These are phyloP conservation scores for Rhinocladiella similis DNA, from an alignment of 2,329 filamentous ascomycete species.

Conservation along the genomic window DNA sequence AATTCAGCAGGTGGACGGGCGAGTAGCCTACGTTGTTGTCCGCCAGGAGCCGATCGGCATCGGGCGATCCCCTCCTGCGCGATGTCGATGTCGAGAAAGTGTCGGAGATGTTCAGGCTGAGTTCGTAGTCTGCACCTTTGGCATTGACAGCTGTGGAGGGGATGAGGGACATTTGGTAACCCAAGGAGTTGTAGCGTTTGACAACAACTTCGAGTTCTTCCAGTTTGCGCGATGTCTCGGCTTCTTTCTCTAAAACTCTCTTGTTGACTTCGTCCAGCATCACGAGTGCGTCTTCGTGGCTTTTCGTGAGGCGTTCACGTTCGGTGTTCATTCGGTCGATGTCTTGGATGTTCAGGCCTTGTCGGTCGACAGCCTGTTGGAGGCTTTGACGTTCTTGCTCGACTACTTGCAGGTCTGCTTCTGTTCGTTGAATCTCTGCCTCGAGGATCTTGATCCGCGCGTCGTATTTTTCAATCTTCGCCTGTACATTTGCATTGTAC, in stretches of 20 bases:
- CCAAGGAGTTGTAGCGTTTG: conserved; percentile 88
- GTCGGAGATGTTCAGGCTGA: conserved; percentile 73
- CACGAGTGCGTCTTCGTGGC: conserved; percentile 72
- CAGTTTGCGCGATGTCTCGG: conserved; percentile 80
- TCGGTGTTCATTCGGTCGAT: conserved; percentile 99
- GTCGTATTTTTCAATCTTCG: conserved; percentile 86
- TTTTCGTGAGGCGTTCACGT: conserved; percentile 86
- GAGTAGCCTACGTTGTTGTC: conserved; percentile 85
- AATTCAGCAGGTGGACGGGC: conserved; percentile 80
- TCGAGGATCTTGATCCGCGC: conserved; percentile 77
- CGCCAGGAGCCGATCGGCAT: conserved; percentile 75
- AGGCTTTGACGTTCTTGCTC: conserved; percentile 79
- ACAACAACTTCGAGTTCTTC: conserved; percentile 91
- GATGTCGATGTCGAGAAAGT: conserved; percentile 19
- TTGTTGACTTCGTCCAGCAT: conserved; percentile 84
- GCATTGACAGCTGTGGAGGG: conserved; percentile 82
- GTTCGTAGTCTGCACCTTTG: conserved; percentile 80
- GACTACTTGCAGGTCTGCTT: conserved; percentile 71
- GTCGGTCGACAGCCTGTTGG: conserved; percentile 84
- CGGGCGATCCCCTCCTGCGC: conserved; percentile 39
- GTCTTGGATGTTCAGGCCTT: conserved; percentile 95
- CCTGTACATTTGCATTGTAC: conserved; percentile 82
- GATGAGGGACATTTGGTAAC: conserved; percentile 90
- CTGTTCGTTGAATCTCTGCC: conserved; percentile 78
- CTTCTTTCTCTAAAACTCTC: conserved; percentile 79